Base-by-base conservation (phyloP, 148 eudicot genomes). In the Simmondsia chinensis region DNA sequence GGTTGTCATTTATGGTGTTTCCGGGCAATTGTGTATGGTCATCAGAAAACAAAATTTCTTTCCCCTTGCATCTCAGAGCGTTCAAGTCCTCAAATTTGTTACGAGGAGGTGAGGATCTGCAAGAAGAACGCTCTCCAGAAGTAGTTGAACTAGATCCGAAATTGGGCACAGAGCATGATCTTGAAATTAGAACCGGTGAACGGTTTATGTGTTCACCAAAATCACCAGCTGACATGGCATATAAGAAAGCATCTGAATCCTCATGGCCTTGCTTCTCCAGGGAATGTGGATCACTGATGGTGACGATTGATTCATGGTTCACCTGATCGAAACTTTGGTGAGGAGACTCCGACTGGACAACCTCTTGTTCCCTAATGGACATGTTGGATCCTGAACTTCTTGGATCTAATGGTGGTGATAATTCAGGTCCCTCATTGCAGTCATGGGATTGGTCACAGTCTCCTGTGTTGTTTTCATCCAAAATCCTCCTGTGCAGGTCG, bases 161-260 rank as follows among this genome's bases (percentile, higher is more conserved):
- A 46, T 70, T 66, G 20, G 96, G 87, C 67, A 76, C 54, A 28
- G 96, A 87, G 50, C 58, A 57, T 24, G 79, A 76, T 55, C 67
- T 87, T 34, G 63, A 57, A 26, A 82, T 54, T 57, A 23, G 34
- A 23, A 61, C 50, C 15, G 66, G 59, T 26, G 60, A 44, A 24
- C 50, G 42, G 39, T 54, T 64, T 53, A 66, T 41, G 35, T 30
- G 48, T 19, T 37, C 52, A 35, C 64, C 48, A 52, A 54, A 66
- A 41, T 51, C 49, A 50, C 19, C 54, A 14, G 45, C 40, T 43
- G 25, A 27, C 45, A 44, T 69, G 22, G 64, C 59, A 43, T 55
- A 69, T 2, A 45, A 54, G 16, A 29, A 45, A 27, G 33, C 48
- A 44, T 58, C 58, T 40, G 30, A 52, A 33, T 54, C 56, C 3